Percentiles rank a stretch among this genome's conserved stretches.
Evolutionary conservation across 345 rosid species (phyloP).

Genomic region (Raphanus raphanistrum): DNA sequence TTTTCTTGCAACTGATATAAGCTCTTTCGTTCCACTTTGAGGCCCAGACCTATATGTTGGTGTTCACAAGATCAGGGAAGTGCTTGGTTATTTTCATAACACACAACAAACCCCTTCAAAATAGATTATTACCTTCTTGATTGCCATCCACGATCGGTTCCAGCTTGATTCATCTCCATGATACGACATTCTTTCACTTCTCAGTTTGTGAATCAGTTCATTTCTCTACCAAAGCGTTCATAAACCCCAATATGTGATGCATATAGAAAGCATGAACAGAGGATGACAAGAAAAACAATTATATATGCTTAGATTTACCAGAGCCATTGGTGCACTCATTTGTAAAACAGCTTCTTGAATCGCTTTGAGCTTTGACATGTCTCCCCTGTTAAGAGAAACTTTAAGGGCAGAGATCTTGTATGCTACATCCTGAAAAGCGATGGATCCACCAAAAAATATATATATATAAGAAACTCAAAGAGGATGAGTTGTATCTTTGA

Average conservation of each 20-base stretch:
- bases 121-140: slow-evolving; percentile 63
- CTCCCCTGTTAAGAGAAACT: slow-evolving; percentile 47
- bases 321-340: slow-evolving; percentile 35
- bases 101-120: neutral
- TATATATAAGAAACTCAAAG: neutral
- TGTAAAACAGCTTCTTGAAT: slow-evolving; percentile 56
- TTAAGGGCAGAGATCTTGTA: slow-evolving; percentile 39
- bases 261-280: slow-evolving; percentile 15
- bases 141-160: slow-evolving; percentile 90
- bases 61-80: neutral
- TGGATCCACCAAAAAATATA: slow-evolving; percentile 6
- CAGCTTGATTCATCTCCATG: slow-evolving; percentile 86
- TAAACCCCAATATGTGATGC: slow-evolving; percentile 1
- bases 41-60: slow-evolving; percentile 77
- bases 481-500: neutral
- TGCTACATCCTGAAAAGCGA: slow-evolving; percentile 45
- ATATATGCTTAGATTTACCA: slow-evolving; percentile 18
- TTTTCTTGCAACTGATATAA: slow-evolving; percentile 79
- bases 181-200: slow-evolving; percentile 77
- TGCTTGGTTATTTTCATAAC: slow-evolving; percentile 13
- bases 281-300: neutral
- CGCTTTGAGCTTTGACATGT: slow-evolving; percentile 48
- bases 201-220: slow-evolving; percentile 77
- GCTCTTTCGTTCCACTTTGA: slow-evolving; percentile 99
- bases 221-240: slow-evolving; percentile 51